Percentiles rank a stretch among this genome's conserved stretches.
Evolutionary conservation across 2,329 filamentous ascomycete genomes (phyloP).

Genomic region (Fusarium sp.): DNA sequence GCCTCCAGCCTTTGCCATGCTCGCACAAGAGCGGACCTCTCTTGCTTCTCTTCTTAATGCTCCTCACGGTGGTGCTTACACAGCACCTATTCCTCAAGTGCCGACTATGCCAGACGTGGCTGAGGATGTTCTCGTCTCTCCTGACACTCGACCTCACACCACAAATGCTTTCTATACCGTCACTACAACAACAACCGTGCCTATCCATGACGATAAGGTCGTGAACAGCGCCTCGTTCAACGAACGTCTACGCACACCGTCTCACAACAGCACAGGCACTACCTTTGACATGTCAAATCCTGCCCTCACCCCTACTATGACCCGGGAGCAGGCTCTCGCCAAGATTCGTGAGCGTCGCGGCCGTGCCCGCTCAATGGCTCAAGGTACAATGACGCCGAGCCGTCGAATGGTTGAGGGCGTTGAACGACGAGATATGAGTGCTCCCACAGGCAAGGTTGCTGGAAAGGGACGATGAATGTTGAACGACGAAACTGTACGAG

Average conservation of each 20-base stretch:
- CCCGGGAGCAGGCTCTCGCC: constrained; percentile 79
- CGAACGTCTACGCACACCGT: constrained; percentile 62
- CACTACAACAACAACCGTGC: constrained; percentile 66
- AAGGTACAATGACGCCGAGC: constrained; percentile 68
- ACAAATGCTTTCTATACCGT: constrained; percentile 62
- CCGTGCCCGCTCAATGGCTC: constrained; percentile 76
- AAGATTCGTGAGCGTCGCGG: constrained; percentile 80
- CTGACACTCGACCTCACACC: constrained; percentile 59
- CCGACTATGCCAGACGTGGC: constrained; percentile 52
- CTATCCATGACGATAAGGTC: constrained; percentile 61
- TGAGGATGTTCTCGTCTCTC: constrained; percentile 38
- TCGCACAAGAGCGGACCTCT: constrained; percentile 67
- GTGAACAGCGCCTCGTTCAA: constrained; percentile 58
- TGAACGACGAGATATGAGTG: constrained; percentile 63
- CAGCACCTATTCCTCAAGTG: constrained; percentile 55
- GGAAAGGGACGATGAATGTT: constrained; percentile 39
- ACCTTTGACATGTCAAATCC: constrained; percentile 69
- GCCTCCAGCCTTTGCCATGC: constrained; percentile 69
- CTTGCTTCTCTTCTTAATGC: constrained; percentile 73
- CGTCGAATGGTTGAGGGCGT: constrained; percentile 69
- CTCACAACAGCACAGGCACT: constrained; percentile 52
- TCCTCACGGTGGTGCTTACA: constrained; percentile 58
- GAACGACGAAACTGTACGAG: constrained; percentile 15
- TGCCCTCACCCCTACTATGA: constrained; percentile 74
- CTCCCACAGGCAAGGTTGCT: constrained; percentile 55